Conservation (phyloP, 169 alveolate species). For the Cryptosporidium parvum region DNA sequence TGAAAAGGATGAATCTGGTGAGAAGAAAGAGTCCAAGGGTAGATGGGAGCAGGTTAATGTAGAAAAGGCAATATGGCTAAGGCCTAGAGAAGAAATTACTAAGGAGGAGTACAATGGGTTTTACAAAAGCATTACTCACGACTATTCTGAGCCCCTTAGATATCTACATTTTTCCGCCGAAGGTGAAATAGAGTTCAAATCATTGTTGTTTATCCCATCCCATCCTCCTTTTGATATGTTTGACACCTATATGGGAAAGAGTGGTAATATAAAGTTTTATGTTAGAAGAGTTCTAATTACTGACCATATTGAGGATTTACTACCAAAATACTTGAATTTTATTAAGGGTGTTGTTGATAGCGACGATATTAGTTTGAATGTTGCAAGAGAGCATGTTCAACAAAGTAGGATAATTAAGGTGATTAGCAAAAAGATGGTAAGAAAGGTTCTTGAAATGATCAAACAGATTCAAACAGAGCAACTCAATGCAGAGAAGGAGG, state of each 20-base stretch:
- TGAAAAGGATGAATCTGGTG: conserved; percentile 83
- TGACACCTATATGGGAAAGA: conserved; percentile 87
- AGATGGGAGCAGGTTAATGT: conserved; percentile 95
- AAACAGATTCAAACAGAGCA: conserved; percentile 80
- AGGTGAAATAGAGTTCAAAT: conserved; percentile 98
- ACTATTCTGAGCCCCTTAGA: conserved; percentile 94
- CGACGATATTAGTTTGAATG: conserved; percentile 96
- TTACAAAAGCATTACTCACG: conserved; percentile 95
- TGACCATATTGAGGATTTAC: conserved; percentile 92
- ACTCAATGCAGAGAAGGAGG: conserved; percentile 84
- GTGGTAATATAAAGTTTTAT: conserved; percentile 81
- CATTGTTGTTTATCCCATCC: conserved; percentile 95
- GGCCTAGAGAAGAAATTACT: conserved; percentile 94
- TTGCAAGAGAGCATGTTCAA: conserved; percentile 93
- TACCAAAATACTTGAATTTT: conserved; percentile 94
- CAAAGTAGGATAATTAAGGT: conserved; percentile 93
- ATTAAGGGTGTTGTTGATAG: conserved; percentile 96
- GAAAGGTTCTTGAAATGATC: conserved; percentile 95
- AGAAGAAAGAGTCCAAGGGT: conserved; percentile 82
- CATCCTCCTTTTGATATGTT: conserved; percentile 93
- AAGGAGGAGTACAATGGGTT: conserved; percentile 96
- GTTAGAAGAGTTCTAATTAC: conserved; percentile 93
- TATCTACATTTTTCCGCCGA: conserved; percentile 99
- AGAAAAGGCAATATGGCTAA: conserved; percentile 98
- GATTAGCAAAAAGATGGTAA: conserved; percentile 95